Base-by-base conservation (phyloP, 2,329 filamentous ascomycete genomes). In the Coniella lustricola region DNA sequence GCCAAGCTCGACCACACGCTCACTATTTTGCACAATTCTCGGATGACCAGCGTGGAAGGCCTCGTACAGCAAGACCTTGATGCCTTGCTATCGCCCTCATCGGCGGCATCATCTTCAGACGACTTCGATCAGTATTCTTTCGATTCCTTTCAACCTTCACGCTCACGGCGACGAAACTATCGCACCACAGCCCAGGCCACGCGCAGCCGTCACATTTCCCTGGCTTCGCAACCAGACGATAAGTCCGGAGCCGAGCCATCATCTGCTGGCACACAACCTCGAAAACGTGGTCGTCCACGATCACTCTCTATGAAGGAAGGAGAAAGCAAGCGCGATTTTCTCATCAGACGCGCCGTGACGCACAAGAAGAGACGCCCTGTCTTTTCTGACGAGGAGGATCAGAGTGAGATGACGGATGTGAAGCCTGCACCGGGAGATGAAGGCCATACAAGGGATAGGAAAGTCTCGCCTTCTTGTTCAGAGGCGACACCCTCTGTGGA, bases 1-100 rank as follows among this genome's bases (percentile, higher is more conserved):
- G 67, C 73, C 1, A 78, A 81, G 32, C 62, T 95, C 1, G 88
- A 96, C 57, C 64, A 71, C 4, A 73, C 91, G 1, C 74, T 95
- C 5, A 70, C 74, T 25, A 78, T 82, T 3, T 71, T 97, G 13
- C 87, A 90, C 60, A 79, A 82, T 50, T 74, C 79, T 1, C 77
- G 84, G 33, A 67, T 77, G 37, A 75, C 80, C 3, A 50, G 48
- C n/a, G 77, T 75, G 44, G 54, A 67, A 38, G 49, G 55, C 17
- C 54, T 57, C 22, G 60, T 60, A 3, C 61, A 63, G 35, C 60
- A 60, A 2, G 25, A 29, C 5, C 5, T 29, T 5, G 10, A 10
- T 10, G 25, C 25, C 10, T 51, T 29, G 3, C 57, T 59, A n/a
- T 56, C 59, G n/a, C 25, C 25, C 5, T 29, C 10, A 29, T 5